These are phyloP conservation scores for Aspergillus sp. DNA, from an alignment of 2,329 filamentous ascomycete species.

Conservation along the genomic window DNA sequence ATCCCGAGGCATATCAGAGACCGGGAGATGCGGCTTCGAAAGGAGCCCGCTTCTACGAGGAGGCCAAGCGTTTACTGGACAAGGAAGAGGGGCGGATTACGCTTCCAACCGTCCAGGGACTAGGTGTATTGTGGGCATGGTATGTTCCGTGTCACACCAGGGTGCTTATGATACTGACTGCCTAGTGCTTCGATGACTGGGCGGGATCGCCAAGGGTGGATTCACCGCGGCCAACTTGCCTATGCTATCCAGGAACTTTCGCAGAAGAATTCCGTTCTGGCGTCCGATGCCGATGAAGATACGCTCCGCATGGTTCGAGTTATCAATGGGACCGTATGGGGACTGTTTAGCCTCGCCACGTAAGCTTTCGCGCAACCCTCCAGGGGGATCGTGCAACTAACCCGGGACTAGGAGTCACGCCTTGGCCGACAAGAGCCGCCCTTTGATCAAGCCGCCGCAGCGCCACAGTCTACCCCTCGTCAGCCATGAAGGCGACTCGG, in stretches of 20 bases:
- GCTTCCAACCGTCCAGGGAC: slow-evolving; percentile 33
- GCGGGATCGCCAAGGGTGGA: slow-evolving; percentile 35
- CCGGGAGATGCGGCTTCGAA: slow-evolving; percentile 21
- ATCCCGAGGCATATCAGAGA: slow-evolving; percentile 26
- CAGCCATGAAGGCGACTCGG: slow-evolving; percentile 13
- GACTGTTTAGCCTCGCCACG: slow-evolving; percentile 30
- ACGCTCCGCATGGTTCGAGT: slow-evolving; percentile 14
- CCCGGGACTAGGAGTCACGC: slow-evolving; percentile 22
- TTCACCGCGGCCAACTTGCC: slow-evolving; percentile 30
- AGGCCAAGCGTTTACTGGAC: slow-evolving; percentile 35
- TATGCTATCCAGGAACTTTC: slow-evolving; percentile 28
- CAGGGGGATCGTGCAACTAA: slow-evolving; percentile 9
- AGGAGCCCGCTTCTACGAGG: slow-evolving; percentile 36
- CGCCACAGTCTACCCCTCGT: slow-evolving; percentile 6
- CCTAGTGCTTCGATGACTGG: slow-evolving; percentile 34
- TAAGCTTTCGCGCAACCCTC: slow-evolving; percentile 15
- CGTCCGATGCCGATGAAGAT: slow-evolving; percentile 21
- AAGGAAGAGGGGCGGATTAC: slow-evolving; percentile 34
- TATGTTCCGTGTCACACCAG: slow-evolving; percentile 14
- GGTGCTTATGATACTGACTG: background rate
- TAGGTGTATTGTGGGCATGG: slow-evolving; percentile 35
- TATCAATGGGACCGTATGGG: slow-evolving; percentile 26
- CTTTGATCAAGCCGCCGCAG: slow-evolving; percentile 22
- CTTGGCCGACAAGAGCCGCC: slow-evolving; percentile 23
- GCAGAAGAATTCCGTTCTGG: slow-evolving; percentile 14